Conservation (phyloP, 148 eudicot genomes). For the Mesembryanthemum crystallinum region DNA sequence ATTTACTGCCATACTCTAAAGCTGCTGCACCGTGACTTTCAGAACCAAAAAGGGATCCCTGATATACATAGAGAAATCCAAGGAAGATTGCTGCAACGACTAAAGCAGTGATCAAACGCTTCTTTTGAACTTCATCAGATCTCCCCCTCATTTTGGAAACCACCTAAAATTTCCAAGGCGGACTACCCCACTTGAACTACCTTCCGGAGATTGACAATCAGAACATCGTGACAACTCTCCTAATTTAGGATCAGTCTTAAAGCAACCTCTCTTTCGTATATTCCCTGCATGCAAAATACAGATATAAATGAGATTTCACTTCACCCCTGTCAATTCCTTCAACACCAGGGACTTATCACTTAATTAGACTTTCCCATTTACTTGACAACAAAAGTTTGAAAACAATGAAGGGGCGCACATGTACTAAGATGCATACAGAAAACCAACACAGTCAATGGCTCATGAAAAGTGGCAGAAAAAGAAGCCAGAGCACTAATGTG, state of each 20-base stretch:
- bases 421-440: neutral
- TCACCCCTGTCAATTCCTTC: neutral
- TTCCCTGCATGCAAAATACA: slow-evolving; percentile 23
- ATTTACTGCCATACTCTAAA: slow-evolving; percentile 86
- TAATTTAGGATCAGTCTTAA: neutral
- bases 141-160: slow-evolving; percentile 82
- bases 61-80: slow-evolving; percentile 64
- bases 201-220: slow-evolving; percentile 15
- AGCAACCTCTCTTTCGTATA: neutral
- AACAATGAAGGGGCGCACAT: neutral
- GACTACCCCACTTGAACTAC: slow-evolving; percentile 2
- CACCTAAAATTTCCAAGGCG: slow-evolving; percentile 7
- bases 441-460: neutral
- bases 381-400: neutral
- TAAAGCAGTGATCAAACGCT: slow-evolving; percentile 59
- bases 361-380: neutral
- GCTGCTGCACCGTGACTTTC: slow-evolving; percentile 68
- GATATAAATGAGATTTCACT: slow-evolving; percentile 5
- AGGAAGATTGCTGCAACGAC: slow-evolving; percentile 50
- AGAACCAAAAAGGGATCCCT: slow-evolving; percentile 63
- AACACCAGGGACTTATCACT: neutral
- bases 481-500: no score
- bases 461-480: neutral
- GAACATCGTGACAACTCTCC: slow-evolving; percentile 24
- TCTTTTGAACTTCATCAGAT: slow-evolving; percentile 82